phyloP scores from a whole-genome alignment of 108 stramenopile genomes.

The Cyclotella atomus region DNA sequence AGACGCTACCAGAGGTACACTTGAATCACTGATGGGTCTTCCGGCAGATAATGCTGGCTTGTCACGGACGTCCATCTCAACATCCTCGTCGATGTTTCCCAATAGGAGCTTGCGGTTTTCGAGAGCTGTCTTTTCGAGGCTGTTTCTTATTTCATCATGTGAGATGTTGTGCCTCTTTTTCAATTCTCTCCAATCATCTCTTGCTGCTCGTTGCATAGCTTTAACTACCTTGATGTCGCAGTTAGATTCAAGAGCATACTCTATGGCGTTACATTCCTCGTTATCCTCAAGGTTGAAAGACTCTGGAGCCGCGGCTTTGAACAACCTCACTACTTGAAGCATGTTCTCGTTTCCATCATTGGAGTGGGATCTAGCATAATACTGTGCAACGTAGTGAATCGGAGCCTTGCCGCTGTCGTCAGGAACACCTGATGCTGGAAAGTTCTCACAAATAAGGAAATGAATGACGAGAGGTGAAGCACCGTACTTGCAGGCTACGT shows the following conservation, averaged over 20 bases:
- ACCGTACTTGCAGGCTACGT: slow-evolving; percentile 48
- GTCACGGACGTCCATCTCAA: slow-evolving; percentile 4
- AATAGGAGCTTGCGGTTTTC: slow-evolving; percentile 19
- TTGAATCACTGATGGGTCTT: background rate
- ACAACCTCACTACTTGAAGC: slow-evolving; percentile 37
- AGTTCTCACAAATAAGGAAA: slow-evolving; percentile 29
- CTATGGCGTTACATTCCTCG: slow-evolving; percentile 47
- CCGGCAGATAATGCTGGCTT: background rate
- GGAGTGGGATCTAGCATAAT: slow-evolving; percentile 24
- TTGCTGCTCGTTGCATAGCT: slow-evolving; percentile 44
- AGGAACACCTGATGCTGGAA: slow-evolving; percentile 37
- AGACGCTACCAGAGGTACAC: background rate
- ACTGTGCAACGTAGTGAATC: slow-evolving; percentile 51
- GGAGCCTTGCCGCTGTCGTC: slow-evolving; percentile 50
- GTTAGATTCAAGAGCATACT: slow-evolving; percentile 44
- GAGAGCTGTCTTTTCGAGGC: slow-evolving; percentile 17
- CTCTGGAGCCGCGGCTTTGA: slow-evolving; percentile 28
- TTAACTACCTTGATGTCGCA: slow-evolving; percentile 44
- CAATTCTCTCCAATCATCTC: slow-evolving; percentile 51
- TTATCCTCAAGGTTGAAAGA: slow-evolving; percentile 49
- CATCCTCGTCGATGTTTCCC: background rate
- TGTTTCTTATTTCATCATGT: slow-evolving; percentile 22
- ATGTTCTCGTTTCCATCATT: slow-evolving; percentile 23
- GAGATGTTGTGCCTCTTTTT: slow-evolving; percentile 31
- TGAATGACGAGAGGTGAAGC: slow-evolving; percentile 42